Base-by-base conservation (phyloP, 768 basidiomycete species). In the Rhizopogon vesiculosus region DNA sequence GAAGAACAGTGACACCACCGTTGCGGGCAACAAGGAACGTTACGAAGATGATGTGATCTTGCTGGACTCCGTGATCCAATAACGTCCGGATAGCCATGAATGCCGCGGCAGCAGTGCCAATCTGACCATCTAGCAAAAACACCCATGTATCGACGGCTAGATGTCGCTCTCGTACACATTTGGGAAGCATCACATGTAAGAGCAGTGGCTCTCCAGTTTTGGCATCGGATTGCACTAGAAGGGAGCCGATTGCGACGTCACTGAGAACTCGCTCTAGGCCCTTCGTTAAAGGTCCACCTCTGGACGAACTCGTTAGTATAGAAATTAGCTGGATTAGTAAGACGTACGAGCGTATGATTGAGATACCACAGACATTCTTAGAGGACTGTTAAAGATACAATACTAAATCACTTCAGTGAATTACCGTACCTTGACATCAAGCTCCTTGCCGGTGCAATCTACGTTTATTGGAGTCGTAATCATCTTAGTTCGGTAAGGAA, bases 61-160 rank as follows among this genome's bases (percentile, higher is more conserved):
- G 83, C 54, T 69, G 80, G 16, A 96, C 86, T 12, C 96, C 93
- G 61, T 99, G 96, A 66, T 99, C 96, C 16, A 98, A 79, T 9
- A 98, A 75, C 10, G 96, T 82, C 29, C 96, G 88, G 58, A 99
- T 91, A 0, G 94, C 88, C 96, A 98, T 98, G 69, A 98, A 90
- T 18, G 87, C 87, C 3, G 91, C 85, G 0, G 95, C 94, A 5
- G 87, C 96, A 0, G 96, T 98, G 6, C 92, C 93, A 67, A 98
- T 93, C 87, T 96, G 94, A 16, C 91, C 88, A 65, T 98, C 96
- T 42, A 98, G 78, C 10, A 99, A 70, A 67, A 97, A 89, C 1
- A 97, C 95, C 75, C 84, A 91, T 0, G 88, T 74, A 31, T 89
- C 74, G 57, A 76, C 70, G 3, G 94, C 93, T 39, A 76, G 73